phyloP scores from a whole-genome alignment of 2,329 filamentous ascomycete genomes.

The Aspergillus udagawae region DNA sequence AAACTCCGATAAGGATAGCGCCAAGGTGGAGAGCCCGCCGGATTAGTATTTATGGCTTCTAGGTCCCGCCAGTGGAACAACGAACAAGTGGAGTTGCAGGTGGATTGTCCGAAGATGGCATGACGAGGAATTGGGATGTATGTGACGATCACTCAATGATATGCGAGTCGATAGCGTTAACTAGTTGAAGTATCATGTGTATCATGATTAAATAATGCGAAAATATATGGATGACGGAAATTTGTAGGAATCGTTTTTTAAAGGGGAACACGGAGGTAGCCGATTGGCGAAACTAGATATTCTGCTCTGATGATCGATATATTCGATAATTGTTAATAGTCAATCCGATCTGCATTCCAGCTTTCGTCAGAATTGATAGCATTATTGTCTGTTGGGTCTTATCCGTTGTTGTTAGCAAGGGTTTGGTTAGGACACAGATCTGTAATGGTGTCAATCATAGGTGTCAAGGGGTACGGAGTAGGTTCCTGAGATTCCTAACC shows the following conservation, averaged over 20 bases:
- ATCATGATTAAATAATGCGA: background rate
- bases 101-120: conserved; percentile 15
- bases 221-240: background rate
- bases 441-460: background rate
- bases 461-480: background rate
- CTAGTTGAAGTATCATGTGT: background rate
- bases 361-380: background rate
- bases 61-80: conserved; percentile 9
- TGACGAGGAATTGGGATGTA: conserved; percentile 9
- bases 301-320: background rate
- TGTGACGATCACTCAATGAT: background rate
- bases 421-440: background rate
- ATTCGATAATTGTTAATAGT: background rate
- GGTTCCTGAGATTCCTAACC: background rate
- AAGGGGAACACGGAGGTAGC: background rate
- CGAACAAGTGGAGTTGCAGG: conserved; percentile 3
- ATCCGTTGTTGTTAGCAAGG: background rate
- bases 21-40: background rate
- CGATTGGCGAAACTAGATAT: background rate
- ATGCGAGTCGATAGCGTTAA: background rate
- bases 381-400: background rate
- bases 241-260: background rate
- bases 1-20: conserved; percentile 9
- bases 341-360: background rate
- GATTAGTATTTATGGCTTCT: conserved; percentile 9